A percentile compares a stretch with the other conserved stretches of the same genome.
Conservation (phyloP, 192 early-diverging fungal species). For the Podila minutissima region DNA sequence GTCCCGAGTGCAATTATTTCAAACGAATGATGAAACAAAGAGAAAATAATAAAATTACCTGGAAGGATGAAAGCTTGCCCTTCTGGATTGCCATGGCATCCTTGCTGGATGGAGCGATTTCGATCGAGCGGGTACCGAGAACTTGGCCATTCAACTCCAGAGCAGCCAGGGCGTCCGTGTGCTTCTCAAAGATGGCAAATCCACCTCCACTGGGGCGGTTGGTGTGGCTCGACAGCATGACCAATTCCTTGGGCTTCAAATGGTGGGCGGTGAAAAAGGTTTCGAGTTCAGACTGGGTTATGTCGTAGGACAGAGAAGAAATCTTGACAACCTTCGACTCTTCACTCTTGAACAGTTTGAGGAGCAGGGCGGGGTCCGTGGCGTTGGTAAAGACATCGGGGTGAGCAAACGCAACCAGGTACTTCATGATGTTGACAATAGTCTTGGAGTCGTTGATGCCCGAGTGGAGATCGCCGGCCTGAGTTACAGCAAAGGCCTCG, state of each 20-base stretch:
- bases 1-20: not conserved
- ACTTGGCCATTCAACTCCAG: constrained; percentile 70
- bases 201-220: constrained; percentile 72
- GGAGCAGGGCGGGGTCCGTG: constrained; percentile 69
- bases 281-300: constrained; percentile 70
- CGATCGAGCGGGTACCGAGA: constrained; percentile 67
- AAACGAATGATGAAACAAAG: constrained; percentile 7
- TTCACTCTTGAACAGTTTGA: constrained; percentile 70
- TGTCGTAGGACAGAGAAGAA: constrained; percentile 67
- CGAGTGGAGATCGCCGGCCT: constrained; percentile 58
- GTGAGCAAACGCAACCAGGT: constrained; percentile 59
- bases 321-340: constrained; percentile 72
- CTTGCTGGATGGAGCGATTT: constrained; percentile 71
- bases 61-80: constrained; percentile 65
- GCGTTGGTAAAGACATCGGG: constrained; percentile 68
- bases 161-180: constrained; percentile 70
- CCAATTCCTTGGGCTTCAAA: constrained; percentile 63
- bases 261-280: constrained; percentile 66
- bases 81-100: constrained; percentile 66
- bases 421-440: constrained; percentile 66
- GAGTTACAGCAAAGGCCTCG: constrained; percentile 59
- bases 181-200: constrained; percentile 70
- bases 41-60: constrained; percentile 47
- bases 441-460: constrained; percentile 71
- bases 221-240: constrained; percentile 67